These are phyloP conservation scores for Syzygium aromaticum DNA, from an alignment of 345 rosid species.

Conservation along the genomic window DNA sequence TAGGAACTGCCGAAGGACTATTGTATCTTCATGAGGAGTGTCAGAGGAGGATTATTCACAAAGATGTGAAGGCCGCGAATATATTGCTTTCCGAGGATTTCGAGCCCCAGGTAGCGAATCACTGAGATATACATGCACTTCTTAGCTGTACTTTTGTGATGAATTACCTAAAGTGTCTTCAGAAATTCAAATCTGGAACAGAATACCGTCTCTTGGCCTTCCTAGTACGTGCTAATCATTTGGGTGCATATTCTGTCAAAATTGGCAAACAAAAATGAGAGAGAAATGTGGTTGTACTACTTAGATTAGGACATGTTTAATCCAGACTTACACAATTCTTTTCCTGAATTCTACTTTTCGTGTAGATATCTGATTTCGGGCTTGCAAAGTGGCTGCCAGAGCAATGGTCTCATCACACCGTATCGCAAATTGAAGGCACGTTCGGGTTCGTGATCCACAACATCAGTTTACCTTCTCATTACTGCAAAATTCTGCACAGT, in stretches of 20 bases:
- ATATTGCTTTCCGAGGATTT: conserved; percentile 78
- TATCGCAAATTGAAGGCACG: conserved; percentile 84
- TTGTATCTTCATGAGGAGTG: conserved; percentile 82
- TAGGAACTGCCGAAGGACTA: conserved; percentile 81
- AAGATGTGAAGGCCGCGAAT: conserved; percentile 90
- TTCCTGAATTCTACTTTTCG: neutral
- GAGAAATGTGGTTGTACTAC: neutral
- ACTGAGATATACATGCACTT: neutral
- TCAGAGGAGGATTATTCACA: conserved; percentile 87
- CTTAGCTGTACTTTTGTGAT: neutral
- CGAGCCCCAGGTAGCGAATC: conserved; percentile 55
- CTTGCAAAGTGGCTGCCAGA: conserved; percentile 96
- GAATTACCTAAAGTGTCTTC: neutral
- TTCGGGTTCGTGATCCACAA: conserved; percentile 54
- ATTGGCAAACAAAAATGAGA: neutral
- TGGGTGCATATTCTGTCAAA: neutral
- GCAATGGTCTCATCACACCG: conserved; percentile 84
- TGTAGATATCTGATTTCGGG: conserved; percentile 92
- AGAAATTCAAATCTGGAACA: neutral
- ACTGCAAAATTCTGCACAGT: neutral
- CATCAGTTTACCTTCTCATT: neutral
- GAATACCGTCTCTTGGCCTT: neutral
- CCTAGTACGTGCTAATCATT: neutral
- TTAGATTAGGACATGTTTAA: neutral
- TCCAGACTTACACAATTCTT: neutral